Evolutionary conservation across 352 stramenopile genomes (phyloP).

Genomic region (Pythium volutum): DNA sequence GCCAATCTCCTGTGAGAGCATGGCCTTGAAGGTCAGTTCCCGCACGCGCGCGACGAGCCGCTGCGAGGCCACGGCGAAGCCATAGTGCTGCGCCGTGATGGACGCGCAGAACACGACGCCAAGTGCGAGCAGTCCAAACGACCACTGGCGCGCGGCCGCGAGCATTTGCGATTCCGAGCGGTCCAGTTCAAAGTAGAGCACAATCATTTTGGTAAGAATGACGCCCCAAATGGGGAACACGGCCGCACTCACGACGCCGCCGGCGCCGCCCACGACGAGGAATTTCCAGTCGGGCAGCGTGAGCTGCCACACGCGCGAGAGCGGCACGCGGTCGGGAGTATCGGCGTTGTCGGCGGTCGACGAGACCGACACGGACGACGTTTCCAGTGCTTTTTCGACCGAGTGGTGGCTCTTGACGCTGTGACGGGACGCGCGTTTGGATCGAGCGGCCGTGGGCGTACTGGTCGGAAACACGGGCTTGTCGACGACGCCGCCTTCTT

Average conservation of each 20-base stretch:
- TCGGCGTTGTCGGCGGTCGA: background rate
- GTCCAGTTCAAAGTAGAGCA: constrained; percentile 32
- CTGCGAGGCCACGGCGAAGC: constrained; percentile 37
- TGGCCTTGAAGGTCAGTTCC: constrained; percentile 29
- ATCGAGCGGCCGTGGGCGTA: too few relatives aligned
- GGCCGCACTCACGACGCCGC: constrained; percentile 30
- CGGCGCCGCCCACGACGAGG: constrained; percentile 19
- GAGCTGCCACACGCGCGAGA: constrained; percentile 33
- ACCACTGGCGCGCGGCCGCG: constrained; percentile 22
- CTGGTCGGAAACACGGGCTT: background rate
- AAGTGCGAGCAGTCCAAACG: constrained; percentile 29
- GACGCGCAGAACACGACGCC: constrained; percentile 29
- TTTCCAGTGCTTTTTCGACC: background rate
- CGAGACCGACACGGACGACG: background rate
- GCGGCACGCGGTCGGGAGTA: background rate
- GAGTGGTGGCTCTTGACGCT: background rate
- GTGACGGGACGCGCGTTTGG: background rate
- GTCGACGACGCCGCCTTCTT: background rate
- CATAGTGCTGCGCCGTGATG: constrained; percentile 30
- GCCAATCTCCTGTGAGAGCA: constrained; percentile 60
- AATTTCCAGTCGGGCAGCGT: constrained; percentile 27
- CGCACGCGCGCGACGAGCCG: constrained; percentile 38
- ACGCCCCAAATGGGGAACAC: constrained; percentile 43
- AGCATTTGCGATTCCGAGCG: constrained; percentile 24
- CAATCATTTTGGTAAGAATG: constrained; percentile 35